Conservation (phyloP, 208 protist species). For the Phytomonas francai region DNA sequence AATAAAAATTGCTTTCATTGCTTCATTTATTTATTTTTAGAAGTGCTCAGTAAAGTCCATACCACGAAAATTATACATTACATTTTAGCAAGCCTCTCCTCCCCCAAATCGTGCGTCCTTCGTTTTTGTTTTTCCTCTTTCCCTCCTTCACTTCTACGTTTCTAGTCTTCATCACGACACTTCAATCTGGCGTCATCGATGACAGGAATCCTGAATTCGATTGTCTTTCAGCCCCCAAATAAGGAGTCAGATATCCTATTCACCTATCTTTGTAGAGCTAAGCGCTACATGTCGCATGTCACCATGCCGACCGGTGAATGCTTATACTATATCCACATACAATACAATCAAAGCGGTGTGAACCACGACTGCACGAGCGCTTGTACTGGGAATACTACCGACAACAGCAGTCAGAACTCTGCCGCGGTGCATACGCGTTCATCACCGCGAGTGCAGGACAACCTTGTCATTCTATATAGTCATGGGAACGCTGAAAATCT, state of each 20-base stretch:
- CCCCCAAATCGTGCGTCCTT: conserved; percentile 2
- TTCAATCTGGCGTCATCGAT: neutral
- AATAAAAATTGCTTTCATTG: neutral
- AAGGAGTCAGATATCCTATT: conserved; percentile 21
- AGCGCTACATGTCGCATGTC: conserved; percentile 28
- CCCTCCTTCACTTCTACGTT: neutral
- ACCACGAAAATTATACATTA: neutral
- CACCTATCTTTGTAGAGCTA: conserved; percentile 6
- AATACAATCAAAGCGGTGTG: neutral
- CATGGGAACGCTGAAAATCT: conserved; percentile 79
- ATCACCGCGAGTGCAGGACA: neutral
- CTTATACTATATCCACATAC: conserved; percentile 25
- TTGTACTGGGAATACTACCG: neutral
- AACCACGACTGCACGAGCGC: neutral
- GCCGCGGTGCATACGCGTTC: neutral
- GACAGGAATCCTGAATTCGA: conserved; percentile 2
- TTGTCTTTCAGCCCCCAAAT: conserved; percentile 54
- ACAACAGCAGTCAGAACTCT: neutral
- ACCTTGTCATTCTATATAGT: conserved; percentile 48
- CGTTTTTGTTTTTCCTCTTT: neutral
- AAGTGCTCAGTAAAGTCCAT: neutral
- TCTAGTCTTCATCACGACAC: neutral
- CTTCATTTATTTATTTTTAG: neutral
- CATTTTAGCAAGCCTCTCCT: neutral
- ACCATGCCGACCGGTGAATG: conserved; percentile 16